These are phyloP conservation scores for Geotrichum histeridarum DNA, from an alignment of 1,139 yeast species.

Conservation along the genomic window DNA sequence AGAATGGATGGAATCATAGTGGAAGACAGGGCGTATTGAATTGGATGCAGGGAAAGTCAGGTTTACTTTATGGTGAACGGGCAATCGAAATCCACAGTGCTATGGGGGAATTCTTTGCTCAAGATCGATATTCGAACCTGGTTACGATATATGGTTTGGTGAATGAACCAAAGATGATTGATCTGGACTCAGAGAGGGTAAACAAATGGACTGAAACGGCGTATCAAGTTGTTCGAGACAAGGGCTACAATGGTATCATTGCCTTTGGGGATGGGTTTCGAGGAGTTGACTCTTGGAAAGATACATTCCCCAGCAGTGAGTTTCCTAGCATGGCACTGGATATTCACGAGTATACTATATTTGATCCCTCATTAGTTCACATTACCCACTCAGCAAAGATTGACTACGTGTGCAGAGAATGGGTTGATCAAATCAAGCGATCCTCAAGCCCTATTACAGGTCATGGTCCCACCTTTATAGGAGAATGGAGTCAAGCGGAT, in stretches of 20 bases:
- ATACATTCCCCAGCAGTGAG: conserved; percentile 40
- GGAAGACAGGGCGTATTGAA: conserved; percentile 66
- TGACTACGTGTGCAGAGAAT: conserved; percentile 39
- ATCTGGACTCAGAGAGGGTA: conserved; percentile 30
- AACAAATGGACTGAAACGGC: conserved; percentile 36
- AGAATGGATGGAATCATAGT: conserved; percentile 93
- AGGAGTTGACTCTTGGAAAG: conserved; percentile 34
- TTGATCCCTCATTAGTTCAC: conserved; percentile 49
- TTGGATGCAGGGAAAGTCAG: conserved; percentile 49
- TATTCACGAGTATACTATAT: conserved; percentile 59
- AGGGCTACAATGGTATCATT: conserved; percentile 31
- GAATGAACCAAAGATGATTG: conserved; percentile 83
- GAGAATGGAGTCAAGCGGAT: conserved; percentile 88
- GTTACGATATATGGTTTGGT: conserved; percentile 78
- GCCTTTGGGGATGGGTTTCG: conserved; percentile 38
- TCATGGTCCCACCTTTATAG: conserved; percentile 62
- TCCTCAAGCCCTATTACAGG: conserved; percentile 49
- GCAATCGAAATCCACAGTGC: conserved; percentile 58
- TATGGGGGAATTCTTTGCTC: conserved; percentile 59
- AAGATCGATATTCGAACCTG: conserved; percentile 57
- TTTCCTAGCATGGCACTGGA: conserved; percentile 67
- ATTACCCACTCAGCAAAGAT: conserved; percentile 49
- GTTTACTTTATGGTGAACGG: conserved; percentile 49
- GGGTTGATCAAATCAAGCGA: conserved; percentile 46
- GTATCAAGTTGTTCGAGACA: conserved; percentile 30